Evolutionary conservation across 2,329 filamentous ascomycete genomes (phyloP).

Genomic region (Colletotrichum kahawae): DNA sequence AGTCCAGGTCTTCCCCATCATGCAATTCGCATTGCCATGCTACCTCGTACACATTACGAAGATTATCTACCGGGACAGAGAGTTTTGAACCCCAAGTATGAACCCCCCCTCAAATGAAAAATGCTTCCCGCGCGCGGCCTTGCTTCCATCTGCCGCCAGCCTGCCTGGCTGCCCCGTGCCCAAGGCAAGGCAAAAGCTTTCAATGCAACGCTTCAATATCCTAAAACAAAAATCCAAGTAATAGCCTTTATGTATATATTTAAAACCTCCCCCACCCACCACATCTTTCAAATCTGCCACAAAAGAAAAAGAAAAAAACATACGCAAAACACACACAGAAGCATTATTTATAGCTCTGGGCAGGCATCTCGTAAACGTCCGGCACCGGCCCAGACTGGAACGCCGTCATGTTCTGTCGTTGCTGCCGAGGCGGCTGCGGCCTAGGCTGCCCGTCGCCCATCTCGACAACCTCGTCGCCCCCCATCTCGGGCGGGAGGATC

Average conservation of each 20-base stretch:
- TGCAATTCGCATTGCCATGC: not conserved
- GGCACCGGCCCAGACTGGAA: constrained; percentile 35
- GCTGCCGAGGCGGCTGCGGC: not conserved
- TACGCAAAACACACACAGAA: not conserved
- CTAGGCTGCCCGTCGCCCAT: constrained; percentile 33
- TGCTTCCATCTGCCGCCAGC: not conserved
- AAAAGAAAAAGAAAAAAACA: not conserved
- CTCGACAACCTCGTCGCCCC: constrained; percentile 31
- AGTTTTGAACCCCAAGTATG: not conserved
- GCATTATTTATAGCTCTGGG: constrained; percentile 39
- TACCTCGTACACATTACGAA: constrained; percentile 15
- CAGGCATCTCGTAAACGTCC: constrained; percentile 47
- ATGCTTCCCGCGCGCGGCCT: not conserved
- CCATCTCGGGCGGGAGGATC: constrained; percentile 14
- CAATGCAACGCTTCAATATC: not conserved
- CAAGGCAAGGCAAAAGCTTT: not conserved
- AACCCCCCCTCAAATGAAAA: not conserved
- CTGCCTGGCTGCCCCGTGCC: not conserved
- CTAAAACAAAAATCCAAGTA: not conserved
- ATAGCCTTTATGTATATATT: not conserved
- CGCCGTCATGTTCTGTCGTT: constrained; percentile 30
- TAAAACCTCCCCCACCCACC: not conserved
- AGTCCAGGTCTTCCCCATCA: not conserved
- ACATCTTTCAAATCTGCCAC: not conserved
- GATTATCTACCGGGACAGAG: constrained; percentile 2